Percentiles rank a stretch among this genome's conserved stretches.
Conservation (phyloP, 805 yeast genomes). For the Teunomyces stri region DNA sequence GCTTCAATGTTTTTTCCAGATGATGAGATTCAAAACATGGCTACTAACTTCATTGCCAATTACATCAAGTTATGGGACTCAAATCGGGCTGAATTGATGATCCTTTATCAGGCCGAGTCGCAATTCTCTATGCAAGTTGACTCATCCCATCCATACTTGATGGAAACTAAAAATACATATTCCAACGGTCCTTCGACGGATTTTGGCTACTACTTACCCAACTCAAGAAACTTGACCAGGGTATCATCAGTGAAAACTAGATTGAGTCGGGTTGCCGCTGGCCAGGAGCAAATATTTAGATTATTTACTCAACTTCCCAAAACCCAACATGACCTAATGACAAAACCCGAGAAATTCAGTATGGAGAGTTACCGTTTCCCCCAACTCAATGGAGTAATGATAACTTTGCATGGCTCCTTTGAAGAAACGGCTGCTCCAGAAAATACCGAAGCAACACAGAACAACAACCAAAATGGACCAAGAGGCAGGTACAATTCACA, state of each 20-base stretch:
- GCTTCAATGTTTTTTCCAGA: conserved; percentile 81
- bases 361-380: conserved; percentile 76
- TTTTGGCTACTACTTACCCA: conserved; percentile 67
- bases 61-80: conserved; percentile 81
- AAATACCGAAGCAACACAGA: conserved; percentile 20
- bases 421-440: conserved; percentile 65
- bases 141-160: conserved; percentile 57
- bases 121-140: conserved; percentile 82
- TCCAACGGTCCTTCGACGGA: conserved; percentile 12
- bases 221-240: conserved; percentile 73
- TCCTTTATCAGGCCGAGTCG: conserved; percentile 77
- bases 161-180: conserved; percentile 10
- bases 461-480: conserved; percentile 7
- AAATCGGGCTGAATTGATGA: conserved; percentile 65
- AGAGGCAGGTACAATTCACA: conserved; percentile 15
- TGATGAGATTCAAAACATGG: conserved; percentile 61
- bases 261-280: conserved; percentile 57
- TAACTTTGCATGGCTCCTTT: conserved; percentile 81
- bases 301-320: conserved; percentile 71
- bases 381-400: conserved; percentile 71
- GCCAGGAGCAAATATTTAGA: conserved; percentile 63
- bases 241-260: conserved; percentile 57
- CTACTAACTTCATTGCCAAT: conserved; percentile 75
- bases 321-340: conserved; percentile 66
- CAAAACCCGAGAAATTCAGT: conserved; percentile 64